Percentiles rank a stretch among this genome's conserved stretches.
phyloP scores from a whole-genome alignment of 257 asterid genomes.

The Plectranthus barbatus region DNA sequence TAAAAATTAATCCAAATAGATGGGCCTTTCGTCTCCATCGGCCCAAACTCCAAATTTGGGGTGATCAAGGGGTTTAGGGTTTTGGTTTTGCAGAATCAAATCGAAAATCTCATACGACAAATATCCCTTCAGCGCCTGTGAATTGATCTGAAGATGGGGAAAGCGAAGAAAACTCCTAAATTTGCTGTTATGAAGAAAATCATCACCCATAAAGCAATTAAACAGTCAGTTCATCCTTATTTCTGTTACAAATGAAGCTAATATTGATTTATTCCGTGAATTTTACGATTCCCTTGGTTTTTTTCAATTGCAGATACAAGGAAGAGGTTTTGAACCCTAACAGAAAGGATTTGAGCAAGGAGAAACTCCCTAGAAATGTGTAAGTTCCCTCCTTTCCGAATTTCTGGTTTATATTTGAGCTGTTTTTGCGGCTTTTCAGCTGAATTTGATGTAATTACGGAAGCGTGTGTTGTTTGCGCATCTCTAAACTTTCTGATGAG shows the following conservation, averaged over 20 bases:
- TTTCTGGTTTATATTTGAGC: neutral
- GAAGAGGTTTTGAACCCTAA: constrained; percentile 83
- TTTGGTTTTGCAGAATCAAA: neutral
- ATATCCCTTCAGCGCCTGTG: neutral
- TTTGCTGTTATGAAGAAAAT: constrained; percentile 92
- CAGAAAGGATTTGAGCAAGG: constrained; percentile 73
- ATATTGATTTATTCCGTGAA: neutral
- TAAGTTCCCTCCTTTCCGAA: constrained; percentile 16
- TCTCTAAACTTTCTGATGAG: neutral
- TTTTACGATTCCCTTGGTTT: neutral
- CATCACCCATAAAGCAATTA: constrained; percentile 61
- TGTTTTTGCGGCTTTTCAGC: neutral
- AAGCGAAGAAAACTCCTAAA: constrained; percentile 73
- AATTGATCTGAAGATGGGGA: constrained; percentile 54
- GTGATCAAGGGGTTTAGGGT: constrained; percentile 15
- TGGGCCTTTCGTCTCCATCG: too few species aligned
- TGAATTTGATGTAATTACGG: neutral
- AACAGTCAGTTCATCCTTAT: constrained; percentile 35
- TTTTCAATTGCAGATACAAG: constrained; percentile 41
- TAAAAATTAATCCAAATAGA: too few species aligned
- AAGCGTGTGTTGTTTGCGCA: neutral
- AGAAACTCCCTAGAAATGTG: constrained; percentile 88
- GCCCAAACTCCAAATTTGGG: neutral
- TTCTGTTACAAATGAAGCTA: neutral
- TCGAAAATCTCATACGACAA: neutral